These are phyloP conservation scores for Lactarius akahatsu DNA, from an alignment of 768 basidiomycete genomes.

Conservation along the genomic window DNA sequence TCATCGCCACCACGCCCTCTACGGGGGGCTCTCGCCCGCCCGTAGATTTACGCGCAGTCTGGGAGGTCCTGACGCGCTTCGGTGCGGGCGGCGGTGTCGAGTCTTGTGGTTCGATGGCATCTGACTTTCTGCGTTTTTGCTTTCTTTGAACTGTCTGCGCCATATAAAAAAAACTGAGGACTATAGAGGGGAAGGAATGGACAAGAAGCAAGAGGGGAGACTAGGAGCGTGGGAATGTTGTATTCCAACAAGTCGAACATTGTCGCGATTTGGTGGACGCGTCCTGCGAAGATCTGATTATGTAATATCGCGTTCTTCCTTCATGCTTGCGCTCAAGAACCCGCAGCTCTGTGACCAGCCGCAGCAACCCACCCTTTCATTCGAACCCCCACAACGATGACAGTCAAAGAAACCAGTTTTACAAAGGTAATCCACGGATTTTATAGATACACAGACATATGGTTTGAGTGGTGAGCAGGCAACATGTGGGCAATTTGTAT, in stretches of 20 bases:
- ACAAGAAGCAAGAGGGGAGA: conserved; percentile 9
- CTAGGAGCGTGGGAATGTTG: conserved; percentile 30
- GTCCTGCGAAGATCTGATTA: conserved; percentile 10
- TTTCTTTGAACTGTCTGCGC: conserved; percentile 65
- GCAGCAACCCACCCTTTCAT: conserved; percentile 5
- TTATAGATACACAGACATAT: conserved; percentile 83
- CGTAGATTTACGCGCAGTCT: conserved; percentile 83
- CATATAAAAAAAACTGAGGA: conserved; percentile 43
- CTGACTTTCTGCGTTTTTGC: conserved; percentile 43
- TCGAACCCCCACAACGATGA: conserved; percentile 17
- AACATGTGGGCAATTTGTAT: conserved; percentile 4
- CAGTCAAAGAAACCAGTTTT: conserved; percentile 39
- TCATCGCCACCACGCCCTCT: neutral
- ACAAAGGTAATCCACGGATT: conserved; percentile 51
- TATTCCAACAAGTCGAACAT: conserved; percentile 20
- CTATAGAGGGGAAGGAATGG: conserved; percentile 6
- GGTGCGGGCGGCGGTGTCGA: conserved; percentile 42
- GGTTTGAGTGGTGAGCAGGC: conserved; percentile 66
- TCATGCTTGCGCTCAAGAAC: neutral
- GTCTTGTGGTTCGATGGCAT: conserved; percentile 34
- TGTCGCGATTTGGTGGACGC: conserved; percentile 27
- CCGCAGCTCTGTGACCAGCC: conserved; percentile 14
- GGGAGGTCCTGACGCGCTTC: conserved; percentile 46
- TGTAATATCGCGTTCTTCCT: neutral
- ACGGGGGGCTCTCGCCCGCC: conserved; percentile 42